Evolutionary conservation across 768 basidiomycete species (phyloP).

Genomic region (Boletus sensibilis): DNA sequence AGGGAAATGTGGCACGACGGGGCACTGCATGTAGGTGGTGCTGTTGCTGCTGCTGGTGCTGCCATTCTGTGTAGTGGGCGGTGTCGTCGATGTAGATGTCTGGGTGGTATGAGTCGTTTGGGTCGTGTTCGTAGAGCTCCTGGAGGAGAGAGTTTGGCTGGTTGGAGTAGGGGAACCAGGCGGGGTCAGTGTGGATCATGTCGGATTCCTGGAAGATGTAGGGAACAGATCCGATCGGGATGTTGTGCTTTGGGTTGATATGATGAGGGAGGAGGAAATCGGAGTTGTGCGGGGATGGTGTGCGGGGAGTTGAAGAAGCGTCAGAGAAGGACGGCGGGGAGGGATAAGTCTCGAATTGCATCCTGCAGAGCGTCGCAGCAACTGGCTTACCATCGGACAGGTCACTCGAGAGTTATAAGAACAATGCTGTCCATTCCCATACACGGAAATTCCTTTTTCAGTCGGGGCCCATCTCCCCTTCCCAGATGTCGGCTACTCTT

Average conservation of each 20-base stretch:
- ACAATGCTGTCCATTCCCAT: slow-evolving; percentile 28
- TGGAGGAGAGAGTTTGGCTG: slow-evolving; percentile 57
- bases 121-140: slow-evolving; percentile 68
- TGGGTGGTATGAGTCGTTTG: slow-evolving; percentile 39
- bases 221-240: slow-evolving; percentile 44
- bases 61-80: slow-evolving; percentile 37
- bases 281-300: slow-evolving; percentile 60
- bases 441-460: slow-evolving; percentile 25
- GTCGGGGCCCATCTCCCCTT: slow-evolving; percentile 27
- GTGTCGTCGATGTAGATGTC: slow-evolving; percentile 37
- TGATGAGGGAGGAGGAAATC: slow-evolving; percentile 30
- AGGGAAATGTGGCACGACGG: slow-evolving; percentile 75
- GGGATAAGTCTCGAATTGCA: slow-evolving; percentile 64
- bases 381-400: slow-evolving; percentile 11
- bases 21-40: slow-evolving; percentile 31
- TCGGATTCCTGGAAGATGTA: slow-evolving; percentile 49
- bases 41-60: slow-evolving; percentile 38
- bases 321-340: slow-evolving; percentile 55
- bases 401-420: slow-evolving; percentile 33
- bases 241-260: slow-evolving; percentile 38
- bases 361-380: slow-evolving; percentile 29
- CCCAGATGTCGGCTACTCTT: slow-evolving; percentile 41
- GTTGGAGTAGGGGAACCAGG: slow-evolving; percentile 35
- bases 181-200: slow-evolving; percentile 40
- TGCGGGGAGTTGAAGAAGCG: slow-evolving; percentile 66